phyloP scores from a whole-genome alignment of 176 grass and related monocot genomes.

The Cenchrus purpureus region DNA sequence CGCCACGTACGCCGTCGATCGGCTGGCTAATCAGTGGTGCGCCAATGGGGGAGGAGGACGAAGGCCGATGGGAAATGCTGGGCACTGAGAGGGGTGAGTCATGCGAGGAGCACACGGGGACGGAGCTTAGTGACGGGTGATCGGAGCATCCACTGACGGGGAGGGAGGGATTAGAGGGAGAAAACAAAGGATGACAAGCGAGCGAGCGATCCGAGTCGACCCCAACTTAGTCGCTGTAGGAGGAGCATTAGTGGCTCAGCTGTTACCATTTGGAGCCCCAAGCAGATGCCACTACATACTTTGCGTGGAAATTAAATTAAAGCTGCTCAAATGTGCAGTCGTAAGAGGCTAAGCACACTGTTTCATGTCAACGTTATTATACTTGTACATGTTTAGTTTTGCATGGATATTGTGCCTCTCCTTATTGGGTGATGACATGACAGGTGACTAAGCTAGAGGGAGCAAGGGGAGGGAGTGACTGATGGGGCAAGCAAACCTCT shows the following conservation, averaged over 20 bases:
- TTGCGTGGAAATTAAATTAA: conserved; percentile 13
- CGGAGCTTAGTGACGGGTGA: conserved; percentile 43
- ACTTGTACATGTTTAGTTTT: neutral
- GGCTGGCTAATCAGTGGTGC: conserved; percentile 40
- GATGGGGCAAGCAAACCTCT: conserved; percentile 52
- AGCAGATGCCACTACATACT: conserved; percentile 10
- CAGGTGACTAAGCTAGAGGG: neutral
- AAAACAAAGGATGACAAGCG: conserved; percentile 15
- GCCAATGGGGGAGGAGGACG: conserved; percentile 40
- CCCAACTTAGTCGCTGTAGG: conserved; percentile 35
- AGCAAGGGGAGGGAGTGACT: conserved; percentile 27
- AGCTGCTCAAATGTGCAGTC: neutral
- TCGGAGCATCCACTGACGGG: conserved; percentile 50
- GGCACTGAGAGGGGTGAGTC: neutral
- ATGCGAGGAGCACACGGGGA: neutral
- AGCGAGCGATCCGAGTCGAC: conserved; percentile 49
- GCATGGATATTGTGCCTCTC: neutral
- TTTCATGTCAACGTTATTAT: conserved; percentile 44
- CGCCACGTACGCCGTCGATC: conserved; percentile 5
- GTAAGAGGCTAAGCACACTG: neutral
- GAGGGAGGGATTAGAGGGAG: neutral
- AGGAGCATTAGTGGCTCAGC: conserved; percentile 40
- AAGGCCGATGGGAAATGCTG: conserved; percentile 36
- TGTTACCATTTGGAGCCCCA: conserved; percentile 39
- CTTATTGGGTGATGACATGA: neutral